Base-by-base conservation (phyloP, 371 early-diverging fungal species). In the Mucor ambiguus region DNA sequence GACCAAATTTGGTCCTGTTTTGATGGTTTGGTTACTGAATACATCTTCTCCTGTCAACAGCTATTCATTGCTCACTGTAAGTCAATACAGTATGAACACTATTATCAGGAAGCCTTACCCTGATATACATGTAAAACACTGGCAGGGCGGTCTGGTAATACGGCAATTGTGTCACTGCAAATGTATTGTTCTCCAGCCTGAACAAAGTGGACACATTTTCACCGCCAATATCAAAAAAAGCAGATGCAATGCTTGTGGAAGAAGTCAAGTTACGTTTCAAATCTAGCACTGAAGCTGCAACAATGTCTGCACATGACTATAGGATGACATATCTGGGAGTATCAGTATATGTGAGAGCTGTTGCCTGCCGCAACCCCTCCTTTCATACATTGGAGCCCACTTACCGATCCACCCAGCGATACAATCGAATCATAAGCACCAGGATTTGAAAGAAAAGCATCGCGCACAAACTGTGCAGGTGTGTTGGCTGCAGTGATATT, bases 81-180 rank as follows among this genome's bases (percentile, higher is more conserved):
- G 14, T 32, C 30, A 29, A 26, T 3, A 14, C 11, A 49, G 22
- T 22, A n/a, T 0, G 11, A n/a, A 22, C 7, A n/a, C n/a, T 24
- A 0, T 20, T 24, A 1, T 56, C 30, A 20, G 3, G n/a, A 28
- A 2, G 2, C 0, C 32, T 58, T 74, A 70, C 78, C 58, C 73
- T 75, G 4, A 85, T 69, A 46, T 79, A 85, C 57, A 82, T 71
- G 26, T 81, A 81, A 28, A 85, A 69, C 18, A 85, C 78, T 2
- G 85, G 82, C 12, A 85, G 41, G 1, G 75, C 81, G 22, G 83
- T 81, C 58, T 85, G 85, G 32, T 81, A 77, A 32, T 85, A 85
- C 1, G 83, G 83, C 3, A 83, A 41, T 48, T 85, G 85, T 6
- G 79, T 71, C 24, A 83, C 71, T 16, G 76, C 75, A 7, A 73